A percentile compares a stretch with the other conserved stretches of the same genome.
Conservation (phyloP, 139 green algal genomes). For the Chlorella sp. region DNA sequence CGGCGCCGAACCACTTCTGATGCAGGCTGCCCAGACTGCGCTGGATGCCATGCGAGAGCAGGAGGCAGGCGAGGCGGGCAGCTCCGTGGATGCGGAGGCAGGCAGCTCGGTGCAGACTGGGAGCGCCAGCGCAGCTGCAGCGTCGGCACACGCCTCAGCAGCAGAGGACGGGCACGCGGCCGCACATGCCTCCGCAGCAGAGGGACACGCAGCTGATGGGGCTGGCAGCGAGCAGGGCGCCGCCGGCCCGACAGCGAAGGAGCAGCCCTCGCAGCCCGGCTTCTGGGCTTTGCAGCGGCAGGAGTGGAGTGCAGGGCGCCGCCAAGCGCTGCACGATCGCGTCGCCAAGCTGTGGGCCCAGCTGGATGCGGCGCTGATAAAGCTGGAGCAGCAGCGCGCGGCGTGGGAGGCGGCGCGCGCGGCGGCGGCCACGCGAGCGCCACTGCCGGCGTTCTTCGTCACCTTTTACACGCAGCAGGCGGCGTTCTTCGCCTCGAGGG, state of each 20-base stretch:
- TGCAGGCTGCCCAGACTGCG: too few species aligned
- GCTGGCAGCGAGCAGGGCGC: background rate
- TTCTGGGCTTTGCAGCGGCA: background rate
- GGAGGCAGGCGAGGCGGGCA: too few species aligned
- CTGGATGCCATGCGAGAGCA: too few species aligned
- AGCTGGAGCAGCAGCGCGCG: background rate
- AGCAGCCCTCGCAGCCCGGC: background rate
- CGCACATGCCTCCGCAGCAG: too few species aligned
- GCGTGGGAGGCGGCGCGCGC: background rate
- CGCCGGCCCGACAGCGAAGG: background rate
- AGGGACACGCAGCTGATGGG: background rate
- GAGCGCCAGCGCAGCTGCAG: too few species aligned
- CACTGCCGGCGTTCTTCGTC: constrained; percentile 32
- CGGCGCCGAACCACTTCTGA: too few species aligned
- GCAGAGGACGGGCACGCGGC: too few species aligned
- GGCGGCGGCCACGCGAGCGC: constrained; percentile 1
- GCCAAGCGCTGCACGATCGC: too few species aligned
- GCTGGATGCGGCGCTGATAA: background rate
- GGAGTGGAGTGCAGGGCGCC: background rate
- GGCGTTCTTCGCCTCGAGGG: constrained; percentile 10
- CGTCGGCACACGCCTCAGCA: too few species aligned
- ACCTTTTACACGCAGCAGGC: constrained; percentile 28
- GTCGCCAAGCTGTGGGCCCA: background rate
- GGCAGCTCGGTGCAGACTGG: too few species aligned
- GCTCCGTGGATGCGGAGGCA: too few species aligned